Base-by-base conservation (phyloP, 2,329 filamentous ascomycete genomes). In the Colletotrichum navitas region DNA sequence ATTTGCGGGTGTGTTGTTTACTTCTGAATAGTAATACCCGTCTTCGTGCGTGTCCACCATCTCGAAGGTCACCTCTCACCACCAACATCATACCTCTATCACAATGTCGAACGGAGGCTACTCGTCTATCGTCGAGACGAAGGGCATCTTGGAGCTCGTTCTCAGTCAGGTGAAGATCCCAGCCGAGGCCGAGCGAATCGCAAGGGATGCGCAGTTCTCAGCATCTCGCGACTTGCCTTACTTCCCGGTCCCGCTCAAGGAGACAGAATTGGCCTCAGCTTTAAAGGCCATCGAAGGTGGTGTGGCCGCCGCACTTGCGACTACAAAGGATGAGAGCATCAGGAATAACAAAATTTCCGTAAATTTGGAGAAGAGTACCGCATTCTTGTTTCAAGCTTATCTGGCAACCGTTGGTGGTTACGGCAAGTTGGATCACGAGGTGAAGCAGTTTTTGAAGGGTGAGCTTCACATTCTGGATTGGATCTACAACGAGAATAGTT, bases 161-260 rank as follows among this genome's bases (percentile, higher is more conserved):
- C 78, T 81, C 36, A 62, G 74, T 10, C 59, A 71, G 12, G 77
- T 79, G 0, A 74, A 83, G 0, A 80, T 82, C 4, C 63, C 74
- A 1, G 77, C 73, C 52, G 75, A 80, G 18, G 72, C 73, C 26
- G 74, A 69, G 12, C 74, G 78, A 8, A 74, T 71, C 36, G 36
- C 68, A 2, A 74, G 75, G 45, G 56, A 39, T 24, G 76, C 83
- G n/a, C 70, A 75, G 1, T 82, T 84, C 63, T 79, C 77, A 0
- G 79, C 80, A 16, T 71, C 75, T 4, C 78, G 77, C 21, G 80
- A 84, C 72, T 74, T 73, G 62, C 81, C 82, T 0, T 85, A 85
- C 72, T 86, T 85, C 41, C 84, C 84, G 0, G 85, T 84, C 16
- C 84, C 84, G 0, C 84, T 85, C 75, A 85, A 85, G 58, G 84